Conservation (phyloP, 1,284 basidiomycete species). For the Mycosarcoma mackinlayi region DNA sequence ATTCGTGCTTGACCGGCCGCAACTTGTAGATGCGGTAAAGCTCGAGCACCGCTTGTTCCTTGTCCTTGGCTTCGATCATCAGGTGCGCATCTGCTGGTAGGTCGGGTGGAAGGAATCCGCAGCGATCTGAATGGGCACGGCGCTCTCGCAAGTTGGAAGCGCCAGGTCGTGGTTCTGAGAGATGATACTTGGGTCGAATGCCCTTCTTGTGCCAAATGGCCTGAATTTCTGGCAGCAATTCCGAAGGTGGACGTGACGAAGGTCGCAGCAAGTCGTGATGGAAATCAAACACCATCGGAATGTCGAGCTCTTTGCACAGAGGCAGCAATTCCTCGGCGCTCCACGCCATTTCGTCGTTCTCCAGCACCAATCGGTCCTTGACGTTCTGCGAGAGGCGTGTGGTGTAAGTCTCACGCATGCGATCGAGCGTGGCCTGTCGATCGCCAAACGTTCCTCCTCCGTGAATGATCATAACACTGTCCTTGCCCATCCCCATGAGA, state of each 20-base stretch:
- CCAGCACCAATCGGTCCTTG: conserved; percentile 81
- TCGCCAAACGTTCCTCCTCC: conserved; percentile 82
- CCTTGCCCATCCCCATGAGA: conserved; percentile 79
- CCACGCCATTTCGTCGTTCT: conserved; percentile 93
- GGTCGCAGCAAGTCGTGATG: conserved; percentile 67
- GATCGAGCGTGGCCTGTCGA: conserved; percentile 77
- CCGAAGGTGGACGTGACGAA: conserved; percentile 64
- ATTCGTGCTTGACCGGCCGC: conserved; percentile 75
- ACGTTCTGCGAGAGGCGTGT: conserved; percentile 75
- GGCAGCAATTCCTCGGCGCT: conserved; percentile 85
- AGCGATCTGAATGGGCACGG: conserved; percentile 85
- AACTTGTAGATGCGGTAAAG: conserved; percentile 82
- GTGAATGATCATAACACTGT: conserved; percentile 80
- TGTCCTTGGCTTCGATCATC: conserved; percentile 94
- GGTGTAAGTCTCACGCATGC: conserved; percentile 79
- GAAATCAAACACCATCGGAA: conserved; percentile 74
- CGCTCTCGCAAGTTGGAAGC: conserved; percentile 71
- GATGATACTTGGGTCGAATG: conserved; percentile 87
- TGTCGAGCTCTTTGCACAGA: conserved; percentile 81
- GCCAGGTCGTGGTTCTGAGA: conserved; percentile 74
- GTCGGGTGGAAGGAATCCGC: conserved; percentile 75
- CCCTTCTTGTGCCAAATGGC: conserved; percentile 78
- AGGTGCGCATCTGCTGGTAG: conserved; percentile 73
- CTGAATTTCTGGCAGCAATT: conserved; percentile 78
- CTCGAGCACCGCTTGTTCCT: conserved; percentile 91